Percentiles rank a stretch among this genome's conserved stretches.
These are phyloP conservation scores for Glycine tomentella DNA, from an alignment of 306 rosid species.

Conservation along the genomic window DNA sequence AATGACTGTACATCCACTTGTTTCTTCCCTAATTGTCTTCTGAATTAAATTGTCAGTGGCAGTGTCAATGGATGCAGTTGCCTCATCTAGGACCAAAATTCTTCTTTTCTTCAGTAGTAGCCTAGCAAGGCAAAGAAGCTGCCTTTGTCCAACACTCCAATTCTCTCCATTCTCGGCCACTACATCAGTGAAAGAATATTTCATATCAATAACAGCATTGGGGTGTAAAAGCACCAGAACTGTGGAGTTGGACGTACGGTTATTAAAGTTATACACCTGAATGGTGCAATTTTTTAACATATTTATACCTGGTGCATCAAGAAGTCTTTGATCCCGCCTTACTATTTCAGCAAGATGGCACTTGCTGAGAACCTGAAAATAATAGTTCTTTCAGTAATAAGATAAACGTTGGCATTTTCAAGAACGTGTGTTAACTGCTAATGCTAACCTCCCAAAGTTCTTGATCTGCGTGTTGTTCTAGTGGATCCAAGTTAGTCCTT, in stretches of 20 bases:
- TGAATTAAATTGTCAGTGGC: constrained; percentile 84
- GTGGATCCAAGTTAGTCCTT: constrained; percentile 78
- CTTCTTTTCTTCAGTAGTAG: constrained; percentile 77
- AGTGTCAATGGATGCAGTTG: constrained; percentile 91
- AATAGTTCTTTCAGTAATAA: constrained; percentile 10
- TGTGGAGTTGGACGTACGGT: background rate
- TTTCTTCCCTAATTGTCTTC: constrained; percentile 76
- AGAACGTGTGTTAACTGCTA: background rate
- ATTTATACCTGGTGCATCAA: constrained; percentile 80
- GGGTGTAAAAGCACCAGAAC: background rate
- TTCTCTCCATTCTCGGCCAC: constrained; percentile 95
- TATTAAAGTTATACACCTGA: constrained; percentile 3
- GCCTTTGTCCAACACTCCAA: constrained; percentile 98
- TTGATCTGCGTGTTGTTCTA: constrained; percentile 65
- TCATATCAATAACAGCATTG: background rate
- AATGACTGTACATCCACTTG: constrained; percentile 79
- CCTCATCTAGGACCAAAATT: constrained; percentile 88
- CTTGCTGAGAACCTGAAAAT: constrained; percentile 74
- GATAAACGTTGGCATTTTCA: constrained; percentile 5
- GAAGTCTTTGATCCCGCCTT: constrained; percentile 70
- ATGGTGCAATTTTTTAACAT: constrained; percentile 15
- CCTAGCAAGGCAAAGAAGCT: constrained; percentile 91
- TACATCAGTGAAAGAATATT: constrained; percentile 45
- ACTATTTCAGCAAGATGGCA: constrained; percentile 78
- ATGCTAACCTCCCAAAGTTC: constrained; percentile 81